Conservation (phyloP, 495 filamentous ascomycete species). For the Neurospora tetrasperma region DNA sequence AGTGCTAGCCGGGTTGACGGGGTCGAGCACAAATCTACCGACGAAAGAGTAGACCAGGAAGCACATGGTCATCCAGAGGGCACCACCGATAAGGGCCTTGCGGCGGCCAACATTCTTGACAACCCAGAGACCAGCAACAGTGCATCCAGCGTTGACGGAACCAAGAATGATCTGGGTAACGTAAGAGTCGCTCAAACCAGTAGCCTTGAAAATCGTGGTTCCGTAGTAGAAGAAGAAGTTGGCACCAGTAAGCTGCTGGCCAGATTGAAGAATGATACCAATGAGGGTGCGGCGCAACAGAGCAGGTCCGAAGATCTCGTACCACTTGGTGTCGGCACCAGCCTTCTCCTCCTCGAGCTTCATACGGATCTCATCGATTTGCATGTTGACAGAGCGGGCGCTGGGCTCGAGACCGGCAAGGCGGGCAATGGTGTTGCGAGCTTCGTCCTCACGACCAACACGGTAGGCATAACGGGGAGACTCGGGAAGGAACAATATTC, state of each 20-base stretch:
- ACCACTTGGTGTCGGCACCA: conserved; percentile 46
- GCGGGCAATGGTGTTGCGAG: conserved; percentile 56
- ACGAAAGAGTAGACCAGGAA: conserved; percentile 68
- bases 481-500: conserved; percentile 63
- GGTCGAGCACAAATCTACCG: conserved; percentile 47
- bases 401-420: conserved; percentile 58
- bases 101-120: conserved; percentile 64
- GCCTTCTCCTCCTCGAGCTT: conserved; percentile 53
- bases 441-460: conserved; percentile 52
- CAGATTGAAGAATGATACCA: conserved; percentile 59
- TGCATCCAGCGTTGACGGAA: conserved; percentile 63
- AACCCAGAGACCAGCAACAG: conserved; percentile 61
- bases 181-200: conserved; percentile 58
- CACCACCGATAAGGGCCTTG: conserved; percentile 54
- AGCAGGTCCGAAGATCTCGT: conserved; percentile 58
- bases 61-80: conserved; percentile 58
- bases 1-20: conserved; percentile 40
- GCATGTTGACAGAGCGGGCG: conserved; percentile 52
- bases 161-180: conserved; percentile 66
- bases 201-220: conserved; percentile 58
- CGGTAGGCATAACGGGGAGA: conserved; percentile 63
- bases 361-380: conserved; percentile 64
- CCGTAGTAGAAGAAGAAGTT: conserved; percentile 84
- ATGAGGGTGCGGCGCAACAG: conserved; percentile 65
- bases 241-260: conserved; percentile 62